Percentiles rank a stretch among this genome's conserved stretches.
Evolutionary conservation across 116 monocot species (phyloP).

Genomic region (Papilionanthe hybrid): DNA sequence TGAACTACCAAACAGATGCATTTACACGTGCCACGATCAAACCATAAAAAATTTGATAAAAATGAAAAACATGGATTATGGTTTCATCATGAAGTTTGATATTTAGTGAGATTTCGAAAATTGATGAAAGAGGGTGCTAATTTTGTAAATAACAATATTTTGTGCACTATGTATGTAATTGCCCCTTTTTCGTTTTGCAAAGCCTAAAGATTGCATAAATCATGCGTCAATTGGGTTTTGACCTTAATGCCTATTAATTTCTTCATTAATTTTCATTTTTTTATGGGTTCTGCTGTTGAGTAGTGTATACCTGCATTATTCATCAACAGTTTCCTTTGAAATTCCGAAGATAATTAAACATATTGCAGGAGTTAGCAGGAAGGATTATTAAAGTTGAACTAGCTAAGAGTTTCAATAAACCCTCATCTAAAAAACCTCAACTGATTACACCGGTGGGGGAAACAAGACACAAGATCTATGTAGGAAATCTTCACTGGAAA

Average conservation of each 20-base stretch:
- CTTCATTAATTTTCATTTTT: background rate
- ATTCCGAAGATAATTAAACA: background rate
- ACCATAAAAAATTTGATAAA: no score
- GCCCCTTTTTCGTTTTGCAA: no score
- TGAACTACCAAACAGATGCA: no score
- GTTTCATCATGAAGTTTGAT: no score
- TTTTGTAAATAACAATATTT: no score
- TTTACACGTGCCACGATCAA: no score
- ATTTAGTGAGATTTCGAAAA: no score
- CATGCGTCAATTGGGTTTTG: background rate
- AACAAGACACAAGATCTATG: constrained; percentile 57
- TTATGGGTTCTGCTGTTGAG: background rate
- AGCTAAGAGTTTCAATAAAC: constrained; percentile 40
- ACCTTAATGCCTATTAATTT: background rate
- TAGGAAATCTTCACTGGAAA: constrained; percentile 88
- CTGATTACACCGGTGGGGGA: constrained; percentile 13
- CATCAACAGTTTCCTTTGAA: background rate
- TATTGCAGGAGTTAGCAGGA: constrained; percentile 29
- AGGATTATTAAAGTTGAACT: constrained; percentile 42
- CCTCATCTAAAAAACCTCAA: constrained; percentile 17
- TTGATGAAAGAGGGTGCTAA: no score
- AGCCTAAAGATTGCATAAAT: no score
- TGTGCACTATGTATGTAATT: no score
- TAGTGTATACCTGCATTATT: background rate
- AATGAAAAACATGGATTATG: no score